Base-by-base conservation (phyloP, 768 basidiomycete genomes). In the Cystofilobasidium capitatum region DNA sequence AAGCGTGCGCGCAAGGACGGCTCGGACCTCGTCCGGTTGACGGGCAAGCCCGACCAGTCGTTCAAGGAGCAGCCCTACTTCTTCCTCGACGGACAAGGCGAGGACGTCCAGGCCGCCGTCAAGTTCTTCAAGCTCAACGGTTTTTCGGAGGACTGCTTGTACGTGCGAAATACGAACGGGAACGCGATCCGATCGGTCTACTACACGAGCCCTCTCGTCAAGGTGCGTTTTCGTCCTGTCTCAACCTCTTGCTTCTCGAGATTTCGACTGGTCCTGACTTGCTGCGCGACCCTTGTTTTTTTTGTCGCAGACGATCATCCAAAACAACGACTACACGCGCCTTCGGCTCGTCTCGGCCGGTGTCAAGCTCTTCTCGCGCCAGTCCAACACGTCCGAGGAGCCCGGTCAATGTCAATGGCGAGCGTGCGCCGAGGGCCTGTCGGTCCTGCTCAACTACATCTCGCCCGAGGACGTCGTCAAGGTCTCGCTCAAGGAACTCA, bases 321-420 rank as follows among this genome's bases (percentile, higher is more conserved):
- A 80, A 62, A 79, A 86, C 74, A 99, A 98, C 75, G 86, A 90
- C 74, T 93, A 87, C 75, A 82, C 83, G 35, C 85, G 86, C 33
- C 82, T 97, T 64, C 85, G 96, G 1, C 84, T 99, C 62, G 86
- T 92, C 72, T 85, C 88, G 17, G 88, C 89, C n/a, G 96, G 96
- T 24, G 91, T 92, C 45, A 94, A 96, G 76, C 85, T 91, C 16
- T 88, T 98, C 77, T 83, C 85, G 8, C 88, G 90, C 74, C 93
- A 98, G 76, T 93, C 94, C 69, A 84, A 83, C 2, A 84, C 73
- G 54, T 64, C 58, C 51, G 73, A 75, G 24, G 73, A 71, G 20
- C n/a, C 45, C 16, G 39, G 71, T 64, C 29, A 8, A 13, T 77
- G 81, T 76, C 75, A 80, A 74, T 79, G 79, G 79, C 72, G 79